phyloP scores from a whole-genome alignment of 1,284 basidiomycete genomes.

The Somion occarium region DNA sequence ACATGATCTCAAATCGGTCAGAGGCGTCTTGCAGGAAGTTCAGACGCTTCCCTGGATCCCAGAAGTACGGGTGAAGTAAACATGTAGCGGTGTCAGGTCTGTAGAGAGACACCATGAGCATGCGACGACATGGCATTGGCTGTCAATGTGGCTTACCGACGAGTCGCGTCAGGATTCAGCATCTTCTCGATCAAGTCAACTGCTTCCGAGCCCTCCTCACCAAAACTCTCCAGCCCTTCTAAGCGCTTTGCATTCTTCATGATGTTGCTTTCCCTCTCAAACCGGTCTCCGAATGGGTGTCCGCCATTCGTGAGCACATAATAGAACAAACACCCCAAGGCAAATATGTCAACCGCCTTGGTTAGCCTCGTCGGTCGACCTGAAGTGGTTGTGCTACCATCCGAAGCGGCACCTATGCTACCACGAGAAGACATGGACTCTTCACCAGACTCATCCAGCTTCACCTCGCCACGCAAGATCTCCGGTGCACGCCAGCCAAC shows the following conservation, averaged over 20 bases:
- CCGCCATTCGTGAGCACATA: conserved; percentile 84
- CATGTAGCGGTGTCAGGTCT: conserved; percentile 88
- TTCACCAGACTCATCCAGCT: conserved; percentile 75
- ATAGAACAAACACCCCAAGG: conserved; percentile 89
- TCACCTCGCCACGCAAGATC: conserved; percentile 87
- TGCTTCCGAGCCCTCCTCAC: conserved; percentile 89
- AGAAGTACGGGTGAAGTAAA: conserved; percentile 94
- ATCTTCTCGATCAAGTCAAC: conserved; percentile 73
- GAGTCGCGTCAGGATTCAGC: conserved; percentile 69
- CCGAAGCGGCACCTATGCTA: conserved; percentile 48
- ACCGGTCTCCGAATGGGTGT: conserved; percentile 89
- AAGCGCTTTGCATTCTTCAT: conserved; percentile 74
- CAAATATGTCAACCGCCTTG: conserved; percentile 92
- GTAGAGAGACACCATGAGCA: not conserved
- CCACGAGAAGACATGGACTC: conserved; percentile 65
- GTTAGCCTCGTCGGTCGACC: conserved; percentile 69
- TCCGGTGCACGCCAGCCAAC: conserved; percentile 95
- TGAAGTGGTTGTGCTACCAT: conserved; percentile 29
- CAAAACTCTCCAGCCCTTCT: conserved; percentile 69
- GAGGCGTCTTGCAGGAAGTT: conserved; percentile 96
- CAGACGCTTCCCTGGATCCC: conserved; percentile 83
- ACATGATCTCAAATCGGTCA: conserved; percentile 98
- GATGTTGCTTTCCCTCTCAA: conserved; percentile 90
- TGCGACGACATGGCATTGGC: not conserved
- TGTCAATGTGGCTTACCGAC: conserved; percentile 47